Percentiles rank a stretch among this genome's conserved stretches.
phyloP scores from a whole-genome alignment of 73 alveolate species.

The Paramecium biaurelia region DNA sequence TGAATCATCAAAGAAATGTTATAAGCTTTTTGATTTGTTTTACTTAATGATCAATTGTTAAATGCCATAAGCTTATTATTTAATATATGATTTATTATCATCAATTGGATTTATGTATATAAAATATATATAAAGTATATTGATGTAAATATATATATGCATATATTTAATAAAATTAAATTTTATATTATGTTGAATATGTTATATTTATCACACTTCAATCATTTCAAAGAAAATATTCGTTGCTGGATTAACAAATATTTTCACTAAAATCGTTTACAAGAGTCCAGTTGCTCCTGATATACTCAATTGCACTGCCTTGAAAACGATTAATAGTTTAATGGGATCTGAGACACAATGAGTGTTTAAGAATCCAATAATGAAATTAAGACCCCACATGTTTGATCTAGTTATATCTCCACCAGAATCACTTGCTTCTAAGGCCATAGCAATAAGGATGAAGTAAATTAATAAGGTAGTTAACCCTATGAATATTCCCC shows the following conservation, averaged over 20 bases:
- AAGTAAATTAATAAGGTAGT: neutral
- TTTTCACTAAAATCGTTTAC: neutral
- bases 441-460: neutral
- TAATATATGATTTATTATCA: too few relatives aligned
- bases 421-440: conserved; percentile 6
- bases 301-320: neutral
- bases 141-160: too few relatives aligned
- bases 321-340: neutral
- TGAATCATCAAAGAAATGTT: too few relatives aligned
- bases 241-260: neutral
- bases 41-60: too few relatives aligned
- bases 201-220: neutral
- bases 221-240: neutral
- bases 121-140: too few relatives aligned
- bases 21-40: too few relatives aligned
- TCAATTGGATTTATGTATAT: too few relatives aligned
- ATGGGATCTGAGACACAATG: neutral
- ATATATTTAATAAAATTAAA: too few relatives aligned
- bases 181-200: neutral
- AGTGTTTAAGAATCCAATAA: neutral
- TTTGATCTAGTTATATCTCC: conserved; percentile 28
- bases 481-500: neutral
- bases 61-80: too few relatives aligned
- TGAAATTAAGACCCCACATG: conserved; percentile 23
- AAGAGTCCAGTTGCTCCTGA: neutral